Conservation (phyloP, 1,284 basidiomycete genomes). For the Cryptococcus wingfieldii region DNA sequence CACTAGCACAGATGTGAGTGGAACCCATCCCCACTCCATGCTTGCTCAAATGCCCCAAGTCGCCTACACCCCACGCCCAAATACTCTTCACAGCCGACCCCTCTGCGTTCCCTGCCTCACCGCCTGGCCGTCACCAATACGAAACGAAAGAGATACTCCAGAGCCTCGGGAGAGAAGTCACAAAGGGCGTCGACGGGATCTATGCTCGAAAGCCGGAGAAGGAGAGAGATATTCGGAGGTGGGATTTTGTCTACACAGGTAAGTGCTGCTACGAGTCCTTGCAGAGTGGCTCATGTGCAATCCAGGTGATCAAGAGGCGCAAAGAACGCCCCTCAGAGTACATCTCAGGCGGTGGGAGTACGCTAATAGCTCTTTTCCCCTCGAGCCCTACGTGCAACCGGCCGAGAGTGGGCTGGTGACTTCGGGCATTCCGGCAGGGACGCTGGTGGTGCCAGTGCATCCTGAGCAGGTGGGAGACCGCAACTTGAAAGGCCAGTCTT, state of each 20-base stretch:
- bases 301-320: not conserved
- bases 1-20: conserved; percentile 9
- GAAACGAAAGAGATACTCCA: conserved; percentile 19
- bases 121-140: conserved; percentile 22
- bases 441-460: conserved; percentile 37
- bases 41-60: not conserved
- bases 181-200: conserved; percentile 33
- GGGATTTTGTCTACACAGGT: conserved; percentile 16
- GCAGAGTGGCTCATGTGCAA: not conserved
- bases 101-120: conserved; percentile 27
- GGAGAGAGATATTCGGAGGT: not conserved
- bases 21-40: not conserved
- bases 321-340: conserved; percentile 19
- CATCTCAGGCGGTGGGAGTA: conserved; percentile 25
- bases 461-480: conserved; percentile 27
- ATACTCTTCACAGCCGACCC: conserved; percentile 36
- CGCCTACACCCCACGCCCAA: conserved; percentile 14
- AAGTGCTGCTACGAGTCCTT: not conserved
- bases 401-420: conserved; percentile 19
- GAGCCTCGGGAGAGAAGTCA: conserved; percentile 22
- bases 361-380: conserved; percentile 31
- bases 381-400: conserved; percentile 39
- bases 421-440: conserved; percentile 23
- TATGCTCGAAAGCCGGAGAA: conserved; percentile 9
- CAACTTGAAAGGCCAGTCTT: conserved; percentile 27